phyloP scores from a whole-genome alignment of 352 stramenopile species.

The Globisporangium cylindrosporum region DNA sequence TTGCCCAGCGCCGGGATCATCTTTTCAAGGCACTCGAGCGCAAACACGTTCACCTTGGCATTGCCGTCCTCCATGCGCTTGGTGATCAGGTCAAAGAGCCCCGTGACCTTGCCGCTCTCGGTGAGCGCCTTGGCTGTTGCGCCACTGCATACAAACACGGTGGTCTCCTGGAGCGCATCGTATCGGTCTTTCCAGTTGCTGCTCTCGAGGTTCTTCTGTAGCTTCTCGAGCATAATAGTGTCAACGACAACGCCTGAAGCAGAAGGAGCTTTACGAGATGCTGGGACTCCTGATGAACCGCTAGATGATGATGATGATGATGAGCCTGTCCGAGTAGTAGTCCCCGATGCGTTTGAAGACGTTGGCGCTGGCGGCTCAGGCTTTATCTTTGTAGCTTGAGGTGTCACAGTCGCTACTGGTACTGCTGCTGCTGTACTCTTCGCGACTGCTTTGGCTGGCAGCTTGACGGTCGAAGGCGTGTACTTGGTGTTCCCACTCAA shows the following conservation, averaged over 20 bases:
- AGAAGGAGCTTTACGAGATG: background rate
- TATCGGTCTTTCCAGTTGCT: slow-evolving; percentile 82
- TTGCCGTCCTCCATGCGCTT: slow-evolving; percentile 79
- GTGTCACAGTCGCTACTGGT: background rate
- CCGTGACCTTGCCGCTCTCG: slow-evolving; percentile 45
- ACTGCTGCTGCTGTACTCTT: background rate
- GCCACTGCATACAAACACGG: slow-evolving; percentile 29
- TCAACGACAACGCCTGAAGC: slow-evolving; percentile 23
- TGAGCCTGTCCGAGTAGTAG: background rate
- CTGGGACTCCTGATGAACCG: background rate
- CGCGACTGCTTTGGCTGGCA: slow-evolving; percentile 4
- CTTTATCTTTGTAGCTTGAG: background rate
- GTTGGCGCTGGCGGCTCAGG: background rate
- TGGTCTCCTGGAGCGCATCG: slow-evolving; percentile 46
- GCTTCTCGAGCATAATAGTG: slow-evolving; percentile 28
- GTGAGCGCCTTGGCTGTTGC: slow-evolving; percentile 17
- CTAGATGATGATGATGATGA: slow-evolving; percentile 1
- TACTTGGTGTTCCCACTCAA: slow-evolving; percentile 28
- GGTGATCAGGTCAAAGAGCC: slow-evolving; percentile 64
- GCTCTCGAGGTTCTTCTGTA: slow-evolving; percentile 56
- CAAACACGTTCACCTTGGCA: slow-evolving; percentile 60
- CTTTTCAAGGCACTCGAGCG: slow-evolving; percentile 51
- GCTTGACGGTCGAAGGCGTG: slow-evolving; percentile 16
- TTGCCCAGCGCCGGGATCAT: slow-evolving; percentile 50
- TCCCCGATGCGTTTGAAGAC: background rate